These are phyloP conservation scores for Recurvomyces mirabilis DNA, from an alignment of 495 filamentous ascomycete genomes.

Conservation along the genomic window DNA sequence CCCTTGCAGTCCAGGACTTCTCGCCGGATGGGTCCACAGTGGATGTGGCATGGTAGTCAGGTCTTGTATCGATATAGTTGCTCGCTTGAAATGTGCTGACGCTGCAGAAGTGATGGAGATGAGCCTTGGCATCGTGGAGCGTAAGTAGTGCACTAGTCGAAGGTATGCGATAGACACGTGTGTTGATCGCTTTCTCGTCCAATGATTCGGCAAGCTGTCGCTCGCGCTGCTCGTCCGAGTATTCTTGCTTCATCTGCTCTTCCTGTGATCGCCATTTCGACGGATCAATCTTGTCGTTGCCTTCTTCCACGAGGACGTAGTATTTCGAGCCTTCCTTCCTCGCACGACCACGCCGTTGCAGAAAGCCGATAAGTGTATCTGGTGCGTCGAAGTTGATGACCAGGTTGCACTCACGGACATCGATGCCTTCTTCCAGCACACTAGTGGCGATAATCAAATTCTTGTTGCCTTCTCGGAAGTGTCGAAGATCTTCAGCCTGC, in stretches of 20 bases:
- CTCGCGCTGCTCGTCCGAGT: conserved; percentile 56
- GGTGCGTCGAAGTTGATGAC: conserved; percentile 80
- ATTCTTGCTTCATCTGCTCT: conserved; percentile 57
- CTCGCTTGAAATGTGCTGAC: conserved; percentile 39
- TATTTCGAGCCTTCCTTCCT: conserved; percentile 60
- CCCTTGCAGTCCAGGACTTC: conserved; percentile 39
- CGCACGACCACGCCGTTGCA: conserved; percentile 80
- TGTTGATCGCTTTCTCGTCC: conserved; percentile 31
- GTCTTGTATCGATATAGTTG: conserved; percentile 43
- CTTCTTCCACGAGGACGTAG: conserved; percentile 47
- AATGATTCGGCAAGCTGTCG: conserved; percentile 35
- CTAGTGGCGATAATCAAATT: conserved; percentile 77
- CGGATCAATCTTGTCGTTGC: conserved; percentile 31
- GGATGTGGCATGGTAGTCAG: conserved; percentile 22
- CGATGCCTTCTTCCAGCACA: conserved; percentile 87
- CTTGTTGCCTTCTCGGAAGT: conserved; percentile 55
- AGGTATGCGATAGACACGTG: conserved; percentile 34
- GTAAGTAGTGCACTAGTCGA: conserved; percentile 60
- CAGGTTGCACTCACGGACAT: conserved; percentile 72
- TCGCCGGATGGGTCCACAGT: too few species aligned
- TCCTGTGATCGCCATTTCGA: conserved; percentile 54
- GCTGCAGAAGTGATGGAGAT: conserved; percentile 76
- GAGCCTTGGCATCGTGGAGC: conserved; percentile 55
- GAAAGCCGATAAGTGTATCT: conserved; percentile 68
- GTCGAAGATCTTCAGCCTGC: conserved; percentile 50